A percentile compares a stretch with the other conserved stretches of the same genome.
phyloP scores from a whole-genome alignment of 2,329 filamentous ascomycete genomes.

The Microascus cirrosus region DNA sequence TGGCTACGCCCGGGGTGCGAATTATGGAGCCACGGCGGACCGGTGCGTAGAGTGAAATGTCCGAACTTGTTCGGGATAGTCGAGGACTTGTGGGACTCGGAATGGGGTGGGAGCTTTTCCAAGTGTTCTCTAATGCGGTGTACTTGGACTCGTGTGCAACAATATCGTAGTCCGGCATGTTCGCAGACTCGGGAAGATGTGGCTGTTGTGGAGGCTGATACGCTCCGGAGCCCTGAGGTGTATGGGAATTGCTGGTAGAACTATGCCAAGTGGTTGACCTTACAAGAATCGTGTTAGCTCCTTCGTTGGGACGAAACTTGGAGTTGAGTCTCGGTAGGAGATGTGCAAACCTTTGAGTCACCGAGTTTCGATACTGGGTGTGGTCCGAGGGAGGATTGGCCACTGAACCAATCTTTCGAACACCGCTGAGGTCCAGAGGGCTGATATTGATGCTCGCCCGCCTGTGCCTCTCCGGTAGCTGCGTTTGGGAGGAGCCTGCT shows the following conservation, averaged over 20 bases:
- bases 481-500: neutral
- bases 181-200: neutral
- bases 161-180: neutral
- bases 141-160: constrained; percentile 18
- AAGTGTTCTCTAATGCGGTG: constrained; percentile 22
- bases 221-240: neutral
- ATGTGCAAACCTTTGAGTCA: neutral
- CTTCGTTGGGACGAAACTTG: neutral
- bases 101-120: constrained; percentile 22
- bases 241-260: neutral
- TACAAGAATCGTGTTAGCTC: neutral
- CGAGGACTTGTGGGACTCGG: constrained; percentile 13
- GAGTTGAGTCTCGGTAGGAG: neutral
- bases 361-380: neutral
- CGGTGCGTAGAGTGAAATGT: constrained; percentile 34
- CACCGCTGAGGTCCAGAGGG: neutral
- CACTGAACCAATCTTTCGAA: neutral
- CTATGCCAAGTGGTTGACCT: neutral
- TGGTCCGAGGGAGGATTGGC: neutral
- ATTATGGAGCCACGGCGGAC: constrained; percentile 35
- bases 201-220: neutral
- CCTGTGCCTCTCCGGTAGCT: neutral
- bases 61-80: constrained; percentile 31
- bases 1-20: constrained; percentile 38
- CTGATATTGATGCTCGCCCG: neutral